phyloP scores from a whole-genome alignment of 2,329 filamentous ascomycete species.

The Ophiostoma australiae region DNA sequence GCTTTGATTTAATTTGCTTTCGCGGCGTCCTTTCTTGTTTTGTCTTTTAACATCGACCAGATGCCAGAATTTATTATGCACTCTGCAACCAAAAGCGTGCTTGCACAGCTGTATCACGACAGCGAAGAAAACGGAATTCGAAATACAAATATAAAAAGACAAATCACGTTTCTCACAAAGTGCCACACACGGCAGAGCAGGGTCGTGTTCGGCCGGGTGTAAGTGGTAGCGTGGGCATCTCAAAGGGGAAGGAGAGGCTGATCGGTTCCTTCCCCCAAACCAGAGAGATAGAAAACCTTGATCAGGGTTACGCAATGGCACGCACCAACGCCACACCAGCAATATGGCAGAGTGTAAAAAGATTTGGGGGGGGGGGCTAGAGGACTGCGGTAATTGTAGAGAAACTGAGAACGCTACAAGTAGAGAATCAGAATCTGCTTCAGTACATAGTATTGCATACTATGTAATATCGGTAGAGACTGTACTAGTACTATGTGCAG shows the following conservation, averaged over 20 bases:
- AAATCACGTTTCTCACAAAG: background rate
- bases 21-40: background rate
- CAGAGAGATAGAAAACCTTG: background rate
- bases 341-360: background rate
- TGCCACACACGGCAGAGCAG: conserved; percentile 1
- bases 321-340: background rate
- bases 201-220: conserved; percentile 9
- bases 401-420: no score
- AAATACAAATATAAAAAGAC: conserved; percentile 3
- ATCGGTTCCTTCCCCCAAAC: background rate
- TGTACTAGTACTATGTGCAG: no score
- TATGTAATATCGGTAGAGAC: no score
- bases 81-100: background rate
- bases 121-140: background rate
- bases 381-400: background rate
- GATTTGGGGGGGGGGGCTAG: background rate
- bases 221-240: conserved; percentile 9
- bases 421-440: no score
- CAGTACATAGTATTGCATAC: no score
- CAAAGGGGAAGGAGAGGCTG: conserved; percentile 12
- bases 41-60: background rate
- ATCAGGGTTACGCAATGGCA: background rate
- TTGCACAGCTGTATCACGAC: conserved; percentile 4
- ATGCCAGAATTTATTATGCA: background rate
- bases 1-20: background rate